phyloP scores from a whole-genome alignment of 345 rosid species.

The Salix brachista region DNA sequence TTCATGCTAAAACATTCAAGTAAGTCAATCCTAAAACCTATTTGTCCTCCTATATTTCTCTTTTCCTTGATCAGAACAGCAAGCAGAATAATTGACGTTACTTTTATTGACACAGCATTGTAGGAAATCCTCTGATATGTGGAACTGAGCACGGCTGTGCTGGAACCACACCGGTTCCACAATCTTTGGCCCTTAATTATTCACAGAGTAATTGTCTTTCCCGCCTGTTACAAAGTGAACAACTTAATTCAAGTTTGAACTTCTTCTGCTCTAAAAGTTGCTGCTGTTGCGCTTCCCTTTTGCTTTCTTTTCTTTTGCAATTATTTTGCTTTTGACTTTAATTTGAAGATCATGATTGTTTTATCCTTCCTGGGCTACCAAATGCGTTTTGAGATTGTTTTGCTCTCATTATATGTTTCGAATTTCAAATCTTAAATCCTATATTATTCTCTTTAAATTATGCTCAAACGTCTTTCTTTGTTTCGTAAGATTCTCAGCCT shows the following conservation, averaged over 20 bases:
- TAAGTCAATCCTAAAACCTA: constrained; percentile 36
- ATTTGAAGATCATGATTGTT: constrained; percentile 6
- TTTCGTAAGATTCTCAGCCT: constrained; percentile 43
- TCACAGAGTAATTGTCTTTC: constrained; percentile 45
- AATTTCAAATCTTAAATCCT: constrained; percentile 1
- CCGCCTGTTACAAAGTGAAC: constrained; percentile 9
- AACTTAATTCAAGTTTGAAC: constrained; percentile 7
- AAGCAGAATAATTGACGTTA: not conserved
- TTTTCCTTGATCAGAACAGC: constrained; percentile 11
- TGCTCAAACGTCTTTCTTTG: constrained; percentile 18
- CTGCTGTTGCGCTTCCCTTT: not conserved
- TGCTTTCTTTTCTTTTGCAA: not conserved
- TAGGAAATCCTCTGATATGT: constrained; percentile 85
- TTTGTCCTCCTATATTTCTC: not conserved
- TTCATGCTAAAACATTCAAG: constrained; percentile 37
- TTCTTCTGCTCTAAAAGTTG: constrained; percentile 1
- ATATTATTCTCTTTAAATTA: not conserved
- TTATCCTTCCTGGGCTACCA: not conserved
- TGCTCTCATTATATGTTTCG: not conserved
- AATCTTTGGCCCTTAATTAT: constrained; percentile 38
- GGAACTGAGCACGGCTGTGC: constrained; percentile 62
- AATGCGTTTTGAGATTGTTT: not conserved
- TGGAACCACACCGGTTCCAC: constrained; percentile 49
- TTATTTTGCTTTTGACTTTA: constrained; percentile 8
- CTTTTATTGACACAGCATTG: constrained; percentile 42